Evolutionary conservation across 768 basidiomycete genomes (phyloP).

Genomic region (Kwoniella bestiolae): DNA sequence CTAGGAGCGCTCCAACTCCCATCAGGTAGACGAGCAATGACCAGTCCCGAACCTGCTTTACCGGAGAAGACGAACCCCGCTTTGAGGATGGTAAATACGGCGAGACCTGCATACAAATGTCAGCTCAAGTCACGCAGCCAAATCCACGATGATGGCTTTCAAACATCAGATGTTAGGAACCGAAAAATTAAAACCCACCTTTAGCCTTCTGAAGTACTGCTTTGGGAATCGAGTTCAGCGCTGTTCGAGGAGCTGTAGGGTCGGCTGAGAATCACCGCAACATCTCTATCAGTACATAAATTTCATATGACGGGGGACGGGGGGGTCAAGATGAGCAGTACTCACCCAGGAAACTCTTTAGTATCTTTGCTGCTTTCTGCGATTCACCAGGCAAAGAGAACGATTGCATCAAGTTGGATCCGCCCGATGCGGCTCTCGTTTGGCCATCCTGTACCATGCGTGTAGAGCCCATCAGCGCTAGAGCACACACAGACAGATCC

Average conservation of each 20-base stretch:
- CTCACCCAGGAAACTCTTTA: constrained; percentile 78
- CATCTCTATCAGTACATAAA: too few relatives aligned
- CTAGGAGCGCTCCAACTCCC: constrained; percentile 97
- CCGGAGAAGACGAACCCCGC: constrained; percentile 95
- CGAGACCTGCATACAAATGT: constrained; percentile 68
- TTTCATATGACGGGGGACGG: too few relatives aligned
- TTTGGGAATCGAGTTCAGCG: constrained; percentile 92
- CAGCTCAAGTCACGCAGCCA: too few relatives aligned
- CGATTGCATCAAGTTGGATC: constrained; percentile 64
- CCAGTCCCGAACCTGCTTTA: constrained; percentile 89
- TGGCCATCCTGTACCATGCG: constrained; percentile 38
- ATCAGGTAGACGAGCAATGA: constrained; percentile 88
- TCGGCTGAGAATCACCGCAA: constrained; percentile 65
- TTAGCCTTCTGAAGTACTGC: constrained; percentile 85
- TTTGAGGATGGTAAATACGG: constrained; percentile 85
- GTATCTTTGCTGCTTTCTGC: constrained; percentile 89
- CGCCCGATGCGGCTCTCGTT: constrained; percentile 30
- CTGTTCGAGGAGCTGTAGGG: constrained; percentile 82
- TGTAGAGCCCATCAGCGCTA: neutral
- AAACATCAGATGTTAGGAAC: neutral
- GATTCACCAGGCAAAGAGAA: constrained; percentile 91
- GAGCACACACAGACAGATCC: neutral
- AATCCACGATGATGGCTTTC: neutral
- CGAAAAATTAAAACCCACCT: constrained; percentile 62
- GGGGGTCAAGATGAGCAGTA: too few relatives aligned